Evolutionary conservation across 768 basidiomycete species (phyloP).

Genomic region (Multifurca ochricompacta): DNA sequence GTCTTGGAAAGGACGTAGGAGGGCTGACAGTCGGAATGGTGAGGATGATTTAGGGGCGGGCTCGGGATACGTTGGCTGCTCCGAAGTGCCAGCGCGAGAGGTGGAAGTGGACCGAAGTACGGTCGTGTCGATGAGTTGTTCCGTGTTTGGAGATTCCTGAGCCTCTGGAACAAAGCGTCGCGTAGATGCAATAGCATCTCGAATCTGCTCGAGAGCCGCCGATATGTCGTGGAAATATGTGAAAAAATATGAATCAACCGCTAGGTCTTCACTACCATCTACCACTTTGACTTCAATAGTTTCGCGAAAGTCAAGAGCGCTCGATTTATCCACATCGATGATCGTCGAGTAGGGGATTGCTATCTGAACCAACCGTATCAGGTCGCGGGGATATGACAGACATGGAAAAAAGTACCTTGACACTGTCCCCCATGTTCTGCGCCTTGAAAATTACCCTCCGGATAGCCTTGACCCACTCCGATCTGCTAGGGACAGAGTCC

Average conservation of each 20-base stretch:
- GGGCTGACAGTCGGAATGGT: conserved; percentile 53
- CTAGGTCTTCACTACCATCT: conserved; percentile 71
- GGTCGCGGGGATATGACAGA: neutral
- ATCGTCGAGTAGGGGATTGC: conserved; percentile 90
- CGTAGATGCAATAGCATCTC: conserved; percentile 54
- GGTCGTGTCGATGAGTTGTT: conserved; percentile 53
- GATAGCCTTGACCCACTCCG: conserved; percentile 96
- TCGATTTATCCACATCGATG: conserved; percentile 80
- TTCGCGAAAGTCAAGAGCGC: conserved; percentile 92
- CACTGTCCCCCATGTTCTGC: conserved; percentile 93
- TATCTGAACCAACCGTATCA: conserved; percentile 41
- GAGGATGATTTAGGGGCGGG: conserved; percentile 28
- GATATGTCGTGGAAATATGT: conserved; percentile 87
- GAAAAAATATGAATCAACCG: conserved; percentile 86
- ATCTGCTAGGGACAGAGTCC: conserved; percentile 74
- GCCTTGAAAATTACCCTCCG: conserved; percentile 91
- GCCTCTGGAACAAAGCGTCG: conserved; percentile 34
- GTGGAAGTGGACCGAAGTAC: conserved; percentile 20
- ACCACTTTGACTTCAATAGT: conserved; percentile 91
- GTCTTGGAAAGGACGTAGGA: conserved; percentile 66
- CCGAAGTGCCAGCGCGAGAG: conserved; percentile 4
- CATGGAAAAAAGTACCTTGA: conserved; percentile 54
- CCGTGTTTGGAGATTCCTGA: conserved; percentile 25
- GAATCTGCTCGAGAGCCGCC: conserved; percentile 71
- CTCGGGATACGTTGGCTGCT: conserved; percentile 29